These are phyloP conservation scores for Amylocystis lapponica DNA, from an alignment of 768 basidiomycete genomes.

Conservation along the genomic window DNA sequence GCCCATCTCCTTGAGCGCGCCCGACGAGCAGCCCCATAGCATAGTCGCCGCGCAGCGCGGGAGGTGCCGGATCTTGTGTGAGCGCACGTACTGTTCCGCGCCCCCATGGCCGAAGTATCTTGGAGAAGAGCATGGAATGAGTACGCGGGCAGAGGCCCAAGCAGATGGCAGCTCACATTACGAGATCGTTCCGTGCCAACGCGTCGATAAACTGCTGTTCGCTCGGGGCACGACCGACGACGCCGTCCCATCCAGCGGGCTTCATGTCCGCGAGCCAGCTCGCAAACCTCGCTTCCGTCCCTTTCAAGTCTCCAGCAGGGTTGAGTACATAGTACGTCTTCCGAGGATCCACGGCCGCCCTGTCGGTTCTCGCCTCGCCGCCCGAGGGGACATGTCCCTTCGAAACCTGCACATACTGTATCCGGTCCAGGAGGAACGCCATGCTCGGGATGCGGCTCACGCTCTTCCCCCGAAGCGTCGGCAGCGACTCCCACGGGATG, in stretches of 20 bases:
- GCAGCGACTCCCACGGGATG: slow-evolving; percentile 95
- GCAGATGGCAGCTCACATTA: slow-evolving; percentile 63
- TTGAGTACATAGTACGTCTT: slow-evolving; percentile 85
- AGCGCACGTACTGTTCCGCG: slow-evolving; percentile 89
- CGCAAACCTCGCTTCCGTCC: slow-evolving; percentile 78
- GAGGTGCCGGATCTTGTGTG: slow-evolving; percentile 78
- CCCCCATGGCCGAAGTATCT: slow-evolving; percentile 99
- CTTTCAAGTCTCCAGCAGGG: slow-evolving; percentile 83
- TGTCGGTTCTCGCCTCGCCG: slow-evolving; percentile 27
- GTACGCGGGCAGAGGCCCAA: not conserved
- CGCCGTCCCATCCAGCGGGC: slow-evolving; percentile 75
- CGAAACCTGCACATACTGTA: slow-evolving; percentile 53
- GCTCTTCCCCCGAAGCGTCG: slow-evolving; percentile 74
- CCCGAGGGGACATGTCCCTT: slow-evolving; percentile 17
- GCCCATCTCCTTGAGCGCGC: slow-evolving; percentile 81
- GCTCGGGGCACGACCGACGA: slow-evolving; percentile 67
- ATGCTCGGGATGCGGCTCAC: slow-evolving; percentile 91
- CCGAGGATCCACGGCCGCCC: slow-evolving; percentile 53
- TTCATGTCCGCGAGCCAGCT: slow-evolving; percentile 75
- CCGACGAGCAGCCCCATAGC: slow-evolving; percentile 99
- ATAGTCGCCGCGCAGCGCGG: slow-evolving; percentile 88
- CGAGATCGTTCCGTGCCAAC: slow-evolving; percentile 68
- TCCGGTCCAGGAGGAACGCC: slow-evolving; percentile 80
- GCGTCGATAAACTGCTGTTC: slow-evolving; percentile 81
- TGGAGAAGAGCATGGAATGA: slow-evolving; percentile 6